Evolutionary conservation across 306 rosid species (phyloP).

Genomic region (Vicia sativa): DNA sequence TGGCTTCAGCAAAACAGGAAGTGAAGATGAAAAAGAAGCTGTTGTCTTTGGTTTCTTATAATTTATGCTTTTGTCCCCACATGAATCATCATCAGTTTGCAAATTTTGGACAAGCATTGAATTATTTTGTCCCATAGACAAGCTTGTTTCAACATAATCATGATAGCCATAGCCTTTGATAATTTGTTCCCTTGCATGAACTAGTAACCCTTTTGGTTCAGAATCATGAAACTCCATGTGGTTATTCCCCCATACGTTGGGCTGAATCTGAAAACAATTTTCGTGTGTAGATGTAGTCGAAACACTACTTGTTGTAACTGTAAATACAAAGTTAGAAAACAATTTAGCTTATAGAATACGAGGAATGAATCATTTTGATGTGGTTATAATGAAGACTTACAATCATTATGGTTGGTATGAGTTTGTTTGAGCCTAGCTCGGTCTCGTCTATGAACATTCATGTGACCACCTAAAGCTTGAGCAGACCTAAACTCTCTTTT

Average conservation of each 20-base stretch:
- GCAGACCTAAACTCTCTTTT: constrained; percentile 86
- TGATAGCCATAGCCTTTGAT: constrained; percentile 28
- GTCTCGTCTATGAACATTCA: constrained; percentile 91
- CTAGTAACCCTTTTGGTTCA: constrained; percentile 37
- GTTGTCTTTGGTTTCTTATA: constrained; percentile 52
- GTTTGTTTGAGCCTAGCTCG: constrained; percentile 76
- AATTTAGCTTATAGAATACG: neutral
- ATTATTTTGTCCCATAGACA: constrained; percentile 57
- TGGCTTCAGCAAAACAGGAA: constrained; percentile 45
- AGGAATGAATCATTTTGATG: too few species aligned
- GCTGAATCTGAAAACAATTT: constrained; percentile 25
- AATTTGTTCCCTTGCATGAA: constrained; percentile 34
- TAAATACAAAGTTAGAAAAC: constrained; percentile 8
- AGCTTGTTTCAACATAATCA: constrained; percentile 56
- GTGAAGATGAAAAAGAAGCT: constrained; percentile 26
- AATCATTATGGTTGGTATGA: constrained; percentile 27
- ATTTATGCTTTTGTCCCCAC: constrained; percentile 39
- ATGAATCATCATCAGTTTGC: constrained; percentile 35
- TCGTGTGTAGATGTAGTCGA: constrained; percentile 33
- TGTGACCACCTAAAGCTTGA: constrained; percentile 97
- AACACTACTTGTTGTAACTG: constrained; percentile 31
- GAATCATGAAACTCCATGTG: constrained; percentile 33
- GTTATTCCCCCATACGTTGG: constrained; percentile 23
- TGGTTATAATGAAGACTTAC: constrained; percentile 4
- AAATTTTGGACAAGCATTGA: constrained; percentile 44